Percentiles rank a stretch among this genome's conserved stretches.
These are phyloP conservation scores for Suhomyces ambrosiae DNA, from an alignment of 1,139 yeast genomes.

Conservation along the genomic window DNA sequence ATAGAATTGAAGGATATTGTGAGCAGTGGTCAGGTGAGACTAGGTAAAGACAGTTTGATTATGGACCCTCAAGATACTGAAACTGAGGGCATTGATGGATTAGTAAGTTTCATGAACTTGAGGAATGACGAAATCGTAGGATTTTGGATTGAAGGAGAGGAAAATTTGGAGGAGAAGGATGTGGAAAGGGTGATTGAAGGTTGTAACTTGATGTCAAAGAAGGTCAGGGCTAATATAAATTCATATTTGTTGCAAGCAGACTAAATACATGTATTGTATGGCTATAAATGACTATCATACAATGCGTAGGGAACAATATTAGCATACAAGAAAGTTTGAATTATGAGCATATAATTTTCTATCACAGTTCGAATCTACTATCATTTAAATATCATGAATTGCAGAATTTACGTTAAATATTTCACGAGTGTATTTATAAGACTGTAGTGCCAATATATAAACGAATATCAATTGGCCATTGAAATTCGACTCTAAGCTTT, in stretches of 20 bases:
- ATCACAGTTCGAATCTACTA: not conserved
- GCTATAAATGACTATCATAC: not conserved
- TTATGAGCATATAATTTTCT: too few relatives aligned
- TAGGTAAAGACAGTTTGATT: slow-evolving; percentile 19
- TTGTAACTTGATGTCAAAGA: slow-evolving; percentile 46
- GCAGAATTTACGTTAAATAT: not conserved
- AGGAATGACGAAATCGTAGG: slow-evolving; percentile 57
- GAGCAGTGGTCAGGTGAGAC: slow-evolving; percentile 62
- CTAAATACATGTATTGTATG: not conserved
- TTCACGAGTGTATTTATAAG: not conserved
- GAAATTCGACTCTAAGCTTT: not conserved
- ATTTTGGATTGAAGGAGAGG: slow-evolving; percentile 53
- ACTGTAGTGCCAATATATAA: not conserved
- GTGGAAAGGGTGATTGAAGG: slow-evolving; percentile 37
- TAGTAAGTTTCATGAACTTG: slow-evolving; percentile 57
- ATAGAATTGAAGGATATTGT: slow-evolving; percentile 79
- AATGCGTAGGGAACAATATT: too few relatives aligned
- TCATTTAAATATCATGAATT: not conserved
- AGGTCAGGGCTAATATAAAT: slow-evolving; percentile 51
- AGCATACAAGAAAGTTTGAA: too few relatives aligned
- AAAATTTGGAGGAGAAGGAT: slow-evolving; percentile 29
- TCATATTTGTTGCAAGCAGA: slow-evolving; percentile 25
- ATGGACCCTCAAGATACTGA: slow-evolving; percentile 24
- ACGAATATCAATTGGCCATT: not conserved
- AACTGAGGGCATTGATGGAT: slow-evolving; percentile 34